A percentile compares a stretch with the other conserved stretches of the same genome.
These are phyloP conservation scores for Scutellaria minor DNA, from an alignment of 257 asterid species.

Conservation along the genomic window DNA sequence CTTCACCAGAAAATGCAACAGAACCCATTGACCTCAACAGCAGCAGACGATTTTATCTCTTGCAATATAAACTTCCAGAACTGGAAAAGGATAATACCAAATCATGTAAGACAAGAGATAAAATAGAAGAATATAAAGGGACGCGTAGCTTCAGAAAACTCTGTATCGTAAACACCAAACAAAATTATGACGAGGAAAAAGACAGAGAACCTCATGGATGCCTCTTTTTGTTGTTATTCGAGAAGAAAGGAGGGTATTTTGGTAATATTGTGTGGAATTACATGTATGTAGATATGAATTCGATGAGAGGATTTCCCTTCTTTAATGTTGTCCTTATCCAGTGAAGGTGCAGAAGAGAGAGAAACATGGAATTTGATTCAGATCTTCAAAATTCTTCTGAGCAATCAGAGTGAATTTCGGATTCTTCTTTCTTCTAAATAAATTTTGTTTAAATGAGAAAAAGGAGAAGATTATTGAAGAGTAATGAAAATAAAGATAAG, in stretches of 20 bases:
- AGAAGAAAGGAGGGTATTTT: conserved; percentile 37
- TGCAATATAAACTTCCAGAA: conserved; percentile 28
- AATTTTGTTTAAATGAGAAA: too few relatives aligned
- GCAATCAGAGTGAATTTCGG: neutral
- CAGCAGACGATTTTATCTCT: conserved; percentile 17
- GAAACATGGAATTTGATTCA: conserved; percentile 33
- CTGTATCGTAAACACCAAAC: conserved; percentile 42
- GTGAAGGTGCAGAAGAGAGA: conserved; percentile 12
- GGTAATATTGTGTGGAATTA: conserved; percentile 29
- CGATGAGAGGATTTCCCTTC: neutral
- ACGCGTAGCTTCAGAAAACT: conserved; percentile 44
- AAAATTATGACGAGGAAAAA: conserved; percentile 39
- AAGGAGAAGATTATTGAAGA: conserved; percentile 1
- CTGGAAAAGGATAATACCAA: conserved; percentile 35
- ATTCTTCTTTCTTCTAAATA: neutral
- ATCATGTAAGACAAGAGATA: conserved; percentile 24
- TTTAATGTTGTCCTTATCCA: conserved; percentile 44
- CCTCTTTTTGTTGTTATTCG: conserved; percentile 40
- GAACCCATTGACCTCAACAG: conserved; percentile 52
- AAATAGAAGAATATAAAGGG: conserved; percentile 40
- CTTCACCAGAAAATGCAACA: conserved; percentile 54
- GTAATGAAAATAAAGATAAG: neutral
- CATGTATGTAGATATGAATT: conserved; percentile 19
- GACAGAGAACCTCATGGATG: conserved; percentile 47
- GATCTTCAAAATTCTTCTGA: conserved; percentile 26